These are phyloP conservation scores for Usnea hakonensis DNA, from an alignment of 495 filamentous ascomycete species.

Conservation along the genomic window DNA sequence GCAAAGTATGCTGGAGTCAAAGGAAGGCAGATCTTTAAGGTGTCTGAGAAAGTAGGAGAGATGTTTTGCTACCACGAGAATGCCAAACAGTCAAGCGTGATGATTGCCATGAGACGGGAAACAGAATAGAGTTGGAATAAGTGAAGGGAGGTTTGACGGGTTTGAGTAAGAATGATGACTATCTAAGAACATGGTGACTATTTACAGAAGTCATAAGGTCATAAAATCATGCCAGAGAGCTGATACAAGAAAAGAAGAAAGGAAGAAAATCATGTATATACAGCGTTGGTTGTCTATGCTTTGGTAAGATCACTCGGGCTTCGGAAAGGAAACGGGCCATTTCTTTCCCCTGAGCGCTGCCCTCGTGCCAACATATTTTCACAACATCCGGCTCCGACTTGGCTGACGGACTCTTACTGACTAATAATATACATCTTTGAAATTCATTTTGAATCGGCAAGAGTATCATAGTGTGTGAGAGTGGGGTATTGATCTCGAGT, in stretches of 20 bases:
- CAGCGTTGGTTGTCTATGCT: too few species aligned
- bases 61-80: background rate
- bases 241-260: too few species aligned
- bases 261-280: too few species aligned
- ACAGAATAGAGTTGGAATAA: background rate
- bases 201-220: conserved; percentile 1
- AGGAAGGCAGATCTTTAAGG: conserved; percentile 12
- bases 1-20: conserved; percentile 15
- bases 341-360: too few species aligned
- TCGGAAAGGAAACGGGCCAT: conserved; percentile 3
- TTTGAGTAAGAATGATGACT: background rate
- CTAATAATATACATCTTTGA: too few species aligned
- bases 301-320: too few species aligned
- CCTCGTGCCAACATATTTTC: too few species aligned
- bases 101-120: background rate
- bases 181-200: background rate
- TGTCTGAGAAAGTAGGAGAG: background rate
- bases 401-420: too few species aligned
- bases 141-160: background rate
- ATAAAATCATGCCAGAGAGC: conserved; percentile 6
- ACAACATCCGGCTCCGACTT: conserved; percentile 1
- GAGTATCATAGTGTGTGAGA: background rate
- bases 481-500: background rate
- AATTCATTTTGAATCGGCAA: background rate
- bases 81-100: background rate